Conservation (phyloP, 2,329 filamentous ascomycete genomes). For the Colletotrichum orchidophilum region DNA sequence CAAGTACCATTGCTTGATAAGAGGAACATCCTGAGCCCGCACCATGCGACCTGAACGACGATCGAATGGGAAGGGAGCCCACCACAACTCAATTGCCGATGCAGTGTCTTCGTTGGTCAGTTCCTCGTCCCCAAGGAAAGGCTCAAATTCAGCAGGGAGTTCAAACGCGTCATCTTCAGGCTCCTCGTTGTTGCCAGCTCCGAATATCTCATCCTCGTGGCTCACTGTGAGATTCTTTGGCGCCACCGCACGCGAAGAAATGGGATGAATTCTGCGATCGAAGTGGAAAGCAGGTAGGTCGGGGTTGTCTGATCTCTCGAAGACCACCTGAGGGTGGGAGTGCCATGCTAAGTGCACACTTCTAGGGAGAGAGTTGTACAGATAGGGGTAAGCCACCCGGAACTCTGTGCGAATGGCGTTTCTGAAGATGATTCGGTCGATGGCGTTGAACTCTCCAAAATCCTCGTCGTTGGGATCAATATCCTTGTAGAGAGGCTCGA, state of each 20-base stretch:
- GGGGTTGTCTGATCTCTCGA: slow-evolving; percentile 86
- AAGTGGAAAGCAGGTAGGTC: slow-evolving; percentile 97
- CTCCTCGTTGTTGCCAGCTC: slow-evolving; percentile 77
- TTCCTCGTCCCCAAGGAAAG: slow-evolving; percentile 90
- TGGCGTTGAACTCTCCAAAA: slow-evolving; percentile 99
- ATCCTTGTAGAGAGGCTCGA: slow-evolving; percentile 97
- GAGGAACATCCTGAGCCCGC: slow-evolving; percentile 92
- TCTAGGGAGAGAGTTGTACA: slow-evolving; percentile 95
- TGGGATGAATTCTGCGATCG: slow-evolving; percentile 96
- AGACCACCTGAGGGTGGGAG: slow-evolving; percentile 92
- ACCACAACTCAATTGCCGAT: slow-evolving; percentile 94
- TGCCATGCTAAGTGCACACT: slow-evolving; percentile 96
- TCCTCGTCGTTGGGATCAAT: slow-evolving; percentile 99
- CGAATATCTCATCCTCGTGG: slow-evolving; percentile 95
- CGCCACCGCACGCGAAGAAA: slow-evolving; percentile 92
- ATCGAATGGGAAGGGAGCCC: slow-evolving; percentile 97
- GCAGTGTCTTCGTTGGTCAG: slow-evolving; percentile 90
- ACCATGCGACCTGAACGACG: slow-evolving; percentile 95
- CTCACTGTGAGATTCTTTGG: slow-evolving; percentile 93
- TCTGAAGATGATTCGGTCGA: slow-evolving; percentile 98
- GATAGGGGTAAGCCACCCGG: slow-evolving; percentile 89
- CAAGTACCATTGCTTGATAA: slow-evolving; percentile 98
- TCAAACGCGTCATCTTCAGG: slow-evolving; percentile 85
- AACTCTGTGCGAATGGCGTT: slow-evolving; percentile 95
- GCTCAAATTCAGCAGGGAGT: slow-evolving; percentile 80